Base-by-base conservation (phyloP, 1,139 yeast species). In the Hemisphaericaspora xylanilytica region DNA sequence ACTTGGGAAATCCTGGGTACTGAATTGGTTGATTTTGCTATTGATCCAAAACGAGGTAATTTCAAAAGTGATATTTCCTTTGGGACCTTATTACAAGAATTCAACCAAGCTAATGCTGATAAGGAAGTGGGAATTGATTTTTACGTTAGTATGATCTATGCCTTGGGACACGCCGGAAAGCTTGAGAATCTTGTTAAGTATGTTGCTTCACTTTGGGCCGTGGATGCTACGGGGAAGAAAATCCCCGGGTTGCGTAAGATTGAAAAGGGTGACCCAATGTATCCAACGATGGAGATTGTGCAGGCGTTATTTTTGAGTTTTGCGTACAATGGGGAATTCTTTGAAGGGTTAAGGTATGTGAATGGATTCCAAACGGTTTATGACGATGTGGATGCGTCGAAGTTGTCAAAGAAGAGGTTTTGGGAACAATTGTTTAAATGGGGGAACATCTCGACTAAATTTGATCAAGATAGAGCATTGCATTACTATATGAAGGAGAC, bases 361-460 rank as follows among this genome's bases (percentile, higher is more conserved):
- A 69, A 67, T 46, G 54, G 56, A 14, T 67, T 70, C 47, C 74
- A 69, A 47, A 51, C 54, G 9, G 43, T 49, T 21, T 70, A 65
- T 41, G 47, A 52, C 9, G 24, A 36, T 4, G 41, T 68, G 11
- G 56, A 60, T 33, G 45, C 60, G 21, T 37, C 52, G 9, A 41
- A 46, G 4, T 41, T 40, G 2, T 37, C 45, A 3, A 43, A 67
- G 15, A 56, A 53, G 37, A 41, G 50, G 4, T 61, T 70, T 41
- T 70, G 75, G 74, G 67, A 61, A 41, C 56, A 52, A 32, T 45
- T 67, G 1, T 62, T 70, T 48, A 55, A 55, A 36, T 67, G 73
- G 73, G 59, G 67, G 37, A 65, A 69, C 40, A 45, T 56, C 24
- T 45, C 56, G 10, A 63, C 69, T 14, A 46, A 53, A 29, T 67